phyloP scores from a whole-genome alignment of 2,329 filamentous ascomycete genomes.

The Fusarium veterinarium region DNA sequence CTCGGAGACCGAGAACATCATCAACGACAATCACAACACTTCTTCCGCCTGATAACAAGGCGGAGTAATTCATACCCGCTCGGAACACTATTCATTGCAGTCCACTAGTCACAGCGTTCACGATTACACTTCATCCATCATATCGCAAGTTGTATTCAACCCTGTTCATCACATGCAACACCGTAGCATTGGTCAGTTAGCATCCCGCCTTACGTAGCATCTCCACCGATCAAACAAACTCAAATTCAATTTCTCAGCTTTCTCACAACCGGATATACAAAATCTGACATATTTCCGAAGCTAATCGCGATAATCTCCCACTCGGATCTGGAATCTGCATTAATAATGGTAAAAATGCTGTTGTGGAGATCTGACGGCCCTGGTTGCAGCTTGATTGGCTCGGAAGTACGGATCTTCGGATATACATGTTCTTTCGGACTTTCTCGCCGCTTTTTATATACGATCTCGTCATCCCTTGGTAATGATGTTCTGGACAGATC shows the following conservation, averaged over 20 bases:
- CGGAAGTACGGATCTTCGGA: conserved; percentile 27
- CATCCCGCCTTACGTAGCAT: neutral
- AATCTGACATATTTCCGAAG: neutral
- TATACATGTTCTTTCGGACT: neutral
- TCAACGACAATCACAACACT: too few relatives aligned
- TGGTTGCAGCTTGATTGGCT: neutral
- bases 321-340: conserved; percentile 9
- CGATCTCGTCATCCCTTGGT: neutral
- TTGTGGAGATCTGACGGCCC: neutral
- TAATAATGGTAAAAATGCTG: conserved; percentile 7
- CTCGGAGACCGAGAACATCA: neutral
- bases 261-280: conserved; percentile 10
- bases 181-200: neutral
- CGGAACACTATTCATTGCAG: neutral
- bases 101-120: neutral
- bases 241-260: neutral
- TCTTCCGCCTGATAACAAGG: rapidly evolving
- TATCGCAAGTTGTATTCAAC: neutral
- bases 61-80: neutral
- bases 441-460: conserved; percentile 16
- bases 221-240: neutral
- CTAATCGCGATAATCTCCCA: neutral
- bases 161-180: neutral
- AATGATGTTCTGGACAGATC: neutral
- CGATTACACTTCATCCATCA: rapidly evolving